Conservation (phyloP, 1,284 basidiomycete species). For the Ganoderma lucidum region DNA sequence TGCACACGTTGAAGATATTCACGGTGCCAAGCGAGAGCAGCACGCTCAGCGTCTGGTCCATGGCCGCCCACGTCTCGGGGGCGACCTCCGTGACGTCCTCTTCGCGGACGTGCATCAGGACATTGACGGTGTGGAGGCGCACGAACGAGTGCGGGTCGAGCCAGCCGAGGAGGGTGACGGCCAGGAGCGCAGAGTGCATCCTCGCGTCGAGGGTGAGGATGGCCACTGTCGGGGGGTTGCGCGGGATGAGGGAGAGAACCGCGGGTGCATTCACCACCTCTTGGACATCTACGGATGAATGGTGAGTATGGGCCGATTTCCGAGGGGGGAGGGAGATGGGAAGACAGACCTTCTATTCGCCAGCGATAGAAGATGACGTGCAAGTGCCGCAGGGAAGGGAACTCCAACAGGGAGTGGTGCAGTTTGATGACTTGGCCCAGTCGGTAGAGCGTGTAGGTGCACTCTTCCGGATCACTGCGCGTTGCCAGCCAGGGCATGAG, state of each 20-base stretch:
- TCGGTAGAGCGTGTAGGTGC: conserved; percentile 29
- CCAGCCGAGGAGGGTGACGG: conserved; percentile 18
- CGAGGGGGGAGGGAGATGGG: neutral
- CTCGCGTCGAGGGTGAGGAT: conserved; percentile 29
- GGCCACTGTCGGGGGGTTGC: conserved; percentile 20
- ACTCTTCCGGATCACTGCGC: conserved; percentile 23
- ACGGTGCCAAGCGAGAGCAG: conserved; percentile 27
- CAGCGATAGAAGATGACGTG: conserved; percentile 29
- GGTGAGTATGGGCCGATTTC: neutral
- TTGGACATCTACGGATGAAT: conserved; percentile 10
- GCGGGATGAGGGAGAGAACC: conserved; percentile 20
- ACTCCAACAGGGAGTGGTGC: conserved; percentile 21
- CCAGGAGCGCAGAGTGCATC: conserved; percentile 23
- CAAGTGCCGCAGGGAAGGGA: conserved; percentile 24
- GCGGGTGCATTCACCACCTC: conserved; percentile 20
- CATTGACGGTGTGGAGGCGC: conserved; percentile 23
- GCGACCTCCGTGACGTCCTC: conserved; percentile 17
- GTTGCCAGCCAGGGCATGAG: conserved; percentile 29
- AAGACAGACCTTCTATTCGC: conserved; percentile 24
- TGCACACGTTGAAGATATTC: conserved; percentile 24
- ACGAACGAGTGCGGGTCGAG: conserved; percentile 28
- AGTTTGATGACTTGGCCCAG: conserved; percentile 27
- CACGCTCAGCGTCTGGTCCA: conserved; percentile 30
- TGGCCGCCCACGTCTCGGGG: conserved; percentile 22
- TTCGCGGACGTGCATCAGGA: conserved; percentile 21